Base-by-base conservation (phyloP, 768 basidiomycete genomes). In the Chlorophyllum brunneum region DNA sequence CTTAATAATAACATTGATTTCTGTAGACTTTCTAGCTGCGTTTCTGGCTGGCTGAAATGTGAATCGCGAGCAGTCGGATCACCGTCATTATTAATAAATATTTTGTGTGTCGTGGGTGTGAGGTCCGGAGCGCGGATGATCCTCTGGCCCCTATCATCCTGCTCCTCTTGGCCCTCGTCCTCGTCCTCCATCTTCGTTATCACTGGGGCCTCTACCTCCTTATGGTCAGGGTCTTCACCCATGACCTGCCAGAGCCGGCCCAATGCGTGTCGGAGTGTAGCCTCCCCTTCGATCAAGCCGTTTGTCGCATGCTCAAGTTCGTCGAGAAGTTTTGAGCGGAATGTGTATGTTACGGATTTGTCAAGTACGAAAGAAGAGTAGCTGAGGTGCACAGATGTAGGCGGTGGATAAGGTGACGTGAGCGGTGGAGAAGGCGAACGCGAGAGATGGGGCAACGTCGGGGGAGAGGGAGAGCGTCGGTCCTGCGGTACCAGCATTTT, bases 281-380 rank as follows among this genome's bases (percentile, higher is more conserved):
- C 82, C 64, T 93, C 92, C 16, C 88, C 89, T 69, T 92, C 88
- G 41, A 93, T 87, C 39, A 94, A 79, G 38, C 81, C 82, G 62
- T 89, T 91, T 8, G 90, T 91, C 11, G 90, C 84, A 45, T 86
- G 73, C 58, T 92, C 88, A 11, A 94, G 75, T 59, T 92, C 89
- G 57, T 89, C 85, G 20, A 92, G 69, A 42, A 92, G 69, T 51
- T 73, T 76, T 29, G 90, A 87, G 38, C 90, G 86, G 68, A 91
- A 94, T 3, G 91, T 83, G 64, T 89, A 86, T 15, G 87, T 89
- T 13, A 89, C 82, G 6, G 88, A 79, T 56, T 85, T 88, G 64
- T 93, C 91, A 77, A 92, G 78, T 11, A 94, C 89, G 59, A 91
- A 89, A 0, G 90, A 88, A 16, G 89, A 79, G 67, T 88, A 92